A percentile compares a stretch with the other conserved stretches of the same genome.
These are phyloP conservation scores for Begonia loranthoides DNA, from an alignment of 306 rosid species.

Conservation along the genomic window DNA sequence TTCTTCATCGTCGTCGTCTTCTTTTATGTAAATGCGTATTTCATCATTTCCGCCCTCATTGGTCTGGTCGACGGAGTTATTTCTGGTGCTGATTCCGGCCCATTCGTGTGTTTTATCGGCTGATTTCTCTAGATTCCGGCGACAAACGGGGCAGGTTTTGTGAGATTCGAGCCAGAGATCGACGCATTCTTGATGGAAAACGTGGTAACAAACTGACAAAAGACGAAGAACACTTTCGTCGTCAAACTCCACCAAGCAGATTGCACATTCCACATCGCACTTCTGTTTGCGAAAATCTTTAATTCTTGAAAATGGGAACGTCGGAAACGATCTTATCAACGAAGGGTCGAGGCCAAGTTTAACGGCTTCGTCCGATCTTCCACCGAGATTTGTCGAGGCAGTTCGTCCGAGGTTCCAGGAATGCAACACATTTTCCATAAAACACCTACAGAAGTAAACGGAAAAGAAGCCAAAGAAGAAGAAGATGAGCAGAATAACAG, in stretches of 20 bases:
- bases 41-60: background rate
- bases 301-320: constrained; percentile 35
- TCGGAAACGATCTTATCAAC: constrained; percentile 35
- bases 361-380: constrained; percentile 5
- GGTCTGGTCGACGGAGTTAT: too few relatives aligned
- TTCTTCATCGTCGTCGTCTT: too few relatives aligned
- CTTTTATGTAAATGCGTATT: constrained; percentile 18
- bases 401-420: constrained; percentile 22
- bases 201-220: constrained; percentile 47
- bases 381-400: constrained; percentile 15
- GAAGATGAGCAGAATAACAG: constrained; percentile 26
- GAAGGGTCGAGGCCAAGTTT: constrained; percentile 38
- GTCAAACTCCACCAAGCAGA: constrained; percentile 55
- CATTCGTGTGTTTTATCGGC: constrained; percentile 7
- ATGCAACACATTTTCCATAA: constrained; percentile 12
- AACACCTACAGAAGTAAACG: constrained; percentile 33
- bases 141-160: constrained; percentile 75
- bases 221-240: constrained; percentile 43
- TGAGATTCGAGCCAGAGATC: constrained; percentile 61
- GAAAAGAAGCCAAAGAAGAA: constrained; percentile 34
- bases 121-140: constrained; percentile 28
- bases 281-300: constrained; percentile 34
- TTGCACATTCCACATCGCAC: constrained; percentile 40
- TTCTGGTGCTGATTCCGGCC: background rate
- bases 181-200: constrained; percentile 67